These are phyloP conservation scores for Fusarium verticillioides DNA, from an alignment of 2,329 filamentous ascomycete species.

Conservation along the genomic window DNA sequence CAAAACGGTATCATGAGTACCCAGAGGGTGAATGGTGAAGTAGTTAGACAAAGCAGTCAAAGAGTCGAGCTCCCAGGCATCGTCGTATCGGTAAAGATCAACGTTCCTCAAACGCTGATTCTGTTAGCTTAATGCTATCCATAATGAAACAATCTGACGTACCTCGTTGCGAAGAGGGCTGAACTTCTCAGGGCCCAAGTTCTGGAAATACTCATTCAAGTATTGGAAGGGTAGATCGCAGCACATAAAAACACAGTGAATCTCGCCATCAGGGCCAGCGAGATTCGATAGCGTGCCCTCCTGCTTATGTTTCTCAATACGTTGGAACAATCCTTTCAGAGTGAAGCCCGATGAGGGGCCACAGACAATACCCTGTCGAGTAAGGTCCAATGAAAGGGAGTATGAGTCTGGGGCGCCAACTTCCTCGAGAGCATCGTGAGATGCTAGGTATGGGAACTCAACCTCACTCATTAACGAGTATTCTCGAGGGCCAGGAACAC, in stretches of 20 bases:
- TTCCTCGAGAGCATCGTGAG: slow-evolving; percentile 65
- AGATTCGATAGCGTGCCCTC: slow-evolving; percentile 58
- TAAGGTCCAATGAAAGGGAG: slow-evolving; percentile 63
- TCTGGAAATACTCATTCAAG: slow-evolving; percentile 67
- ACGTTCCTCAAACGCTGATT: slow-evolving; percentile 58
- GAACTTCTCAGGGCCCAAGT: slow-evolving; percentile 61
- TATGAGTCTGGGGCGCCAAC: slow-evolving; percentile 66
- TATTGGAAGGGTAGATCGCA: slow-evolving; percentile 73
- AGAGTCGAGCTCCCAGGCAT: slow-evolving; percentile 62
- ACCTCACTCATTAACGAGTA: slow-evolving; percentile 62
- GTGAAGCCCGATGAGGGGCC: slow-evolving; percentile 71
- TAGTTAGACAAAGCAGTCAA: slow-evolving; percentile 53
- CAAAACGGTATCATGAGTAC: slow-evolving; percentile 40
- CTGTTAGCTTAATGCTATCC: slow-evolving; percentile 25
- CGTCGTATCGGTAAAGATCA: slow-evolving; percentile 65
- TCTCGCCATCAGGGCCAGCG: slow-evolving; percentile 57
- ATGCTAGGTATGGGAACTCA: slow-evolving; percentile 66
- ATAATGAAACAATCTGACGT: neutral
- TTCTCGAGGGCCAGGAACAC: slow-evolving; percentile 67
- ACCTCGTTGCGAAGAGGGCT: slow-evolving; percentile 58
- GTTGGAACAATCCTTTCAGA: slow-evolving; percentile 61
- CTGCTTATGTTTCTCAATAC: slow-evolving; percentile 59
- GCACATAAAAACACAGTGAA: slow-evolving; percentile 68
- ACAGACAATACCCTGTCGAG: slow-evolving; percentile 67
- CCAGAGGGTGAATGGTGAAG: slow-evolving; percentile 41